These are phyloP conservation scores for Amanita rimosa DNA, from an alignment of 768 basidiomycete species.

Conservation along the genomic window DNA sequence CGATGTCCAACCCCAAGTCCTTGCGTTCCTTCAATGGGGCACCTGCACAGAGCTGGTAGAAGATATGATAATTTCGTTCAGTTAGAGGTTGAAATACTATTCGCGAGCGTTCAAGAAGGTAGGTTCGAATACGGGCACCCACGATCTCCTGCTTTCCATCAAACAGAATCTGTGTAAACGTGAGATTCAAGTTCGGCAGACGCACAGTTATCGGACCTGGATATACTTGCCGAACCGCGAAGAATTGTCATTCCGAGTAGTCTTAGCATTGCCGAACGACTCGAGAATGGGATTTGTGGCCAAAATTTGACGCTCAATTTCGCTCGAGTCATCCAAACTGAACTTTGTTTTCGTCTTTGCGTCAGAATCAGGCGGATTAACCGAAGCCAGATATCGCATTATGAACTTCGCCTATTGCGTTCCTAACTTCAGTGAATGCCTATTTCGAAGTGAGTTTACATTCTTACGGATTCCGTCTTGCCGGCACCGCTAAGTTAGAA, in stretches of 20 bases:
- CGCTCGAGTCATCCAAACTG: conserved; percentile 78
- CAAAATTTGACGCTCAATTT: conserved; percentile 93
- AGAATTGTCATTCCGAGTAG: conserved; percentile 97
- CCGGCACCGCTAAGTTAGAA: conserved; percentile 78
- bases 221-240: conserved; percentile 99
- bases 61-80: conserved; percentile 99
- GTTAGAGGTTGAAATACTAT: conserved; percentile 95
- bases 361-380: conserved; percentile 69
- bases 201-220: conserved; percentile 47
- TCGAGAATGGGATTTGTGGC: conserved; percentile 99
- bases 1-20: conserved; percentile 81
- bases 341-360: conserved; percentile 57
- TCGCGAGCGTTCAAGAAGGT: conserved; percentile 93
- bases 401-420: conserved; percentile 86
- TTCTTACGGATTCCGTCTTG: conserved; percentile 89
- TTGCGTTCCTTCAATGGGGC: conserved; percentile 93
- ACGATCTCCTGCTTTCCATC: conserved; percentile 95
- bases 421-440: background rate
- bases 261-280: conserved; percentile 98
- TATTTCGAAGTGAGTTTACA: conserved; percentile 1
- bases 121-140: conserved; percentile 97
- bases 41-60: conserved; percentile 98
- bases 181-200: background rate
- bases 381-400: conserved; percentile 97
- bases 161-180: conserved; percentile 70